Percentiles rank a stretch among this genome's conserved stretches.
These are phyloP conservation scores for Penicillium coffeae DNA, from an alignment of 495 filamentous ascomycete species.

Conservation along the genomic window DNA sequence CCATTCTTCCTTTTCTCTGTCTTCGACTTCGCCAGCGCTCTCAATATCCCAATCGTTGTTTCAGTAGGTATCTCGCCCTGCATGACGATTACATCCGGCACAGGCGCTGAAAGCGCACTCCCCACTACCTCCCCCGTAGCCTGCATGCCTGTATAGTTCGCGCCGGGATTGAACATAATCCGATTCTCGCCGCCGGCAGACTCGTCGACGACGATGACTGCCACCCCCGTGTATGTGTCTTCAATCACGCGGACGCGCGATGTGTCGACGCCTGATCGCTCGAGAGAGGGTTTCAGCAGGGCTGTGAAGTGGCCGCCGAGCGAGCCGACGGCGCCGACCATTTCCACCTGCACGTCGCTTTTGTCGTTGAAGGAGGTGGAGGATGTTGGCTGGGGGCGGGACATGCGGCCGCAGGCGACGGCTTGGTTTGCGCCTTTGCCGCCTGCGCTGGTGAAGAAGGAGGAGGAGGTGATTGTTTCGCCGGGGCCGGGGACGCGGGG, in stretches of 20 bases:
- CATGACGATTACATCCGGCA: conserved; percentile 69
- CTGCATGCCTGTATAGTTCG: conserved; percentile 60
- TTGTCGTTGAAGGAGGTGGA: conserved; percentile 19
- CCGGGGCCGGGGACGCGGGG: conserved; percentile 76
- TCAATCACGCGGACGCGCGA: conserved; percentile 45
- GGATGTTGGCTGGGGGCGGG: conserved; percentile 36
- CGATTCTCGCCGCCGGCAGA: conserved; percentile 76
- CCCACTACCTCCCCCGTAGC: conserved; percentile 40
- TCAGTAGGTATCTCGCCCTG: conserved; percentile 82
- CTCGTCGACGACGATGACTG: conserved; percentile 81
- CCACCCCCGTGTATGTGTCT: conserved; percentile 68
- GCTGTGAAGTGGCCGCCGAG: conserved; percentile 45
- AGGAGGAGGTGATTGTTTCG: conserved; percentile 80
- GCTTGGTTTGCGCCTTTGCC: conserved; percentile 98
- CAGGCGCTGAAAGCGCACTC: conserved; percentile 28
- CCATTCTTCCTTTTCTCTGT: conserved; percentile 44
- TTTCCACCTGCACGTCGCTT: conserved; percentile 60
- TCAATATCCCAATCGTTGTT: conserved; percentile 65
- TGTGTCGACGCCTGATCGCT: conserved; percentile 59
- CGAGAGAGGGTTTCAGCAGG: conserved; percentile 43
- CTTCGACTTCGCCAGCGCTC: conserved; percentile 30
- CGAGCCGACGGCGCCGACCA: conserved; percentile 79
- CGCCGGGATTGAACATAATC: conserved; percentile 76
- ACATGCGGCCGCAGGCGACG: conserved; percentile 68
- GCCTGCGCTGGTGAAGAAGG: conserved; percentile 75